Percentiles rank a stretch among this genome's conserved stretches.
Conservation (phyloP, 495 filamentous ascomycete species). For the Penicillium longicatenatum region DNA sequence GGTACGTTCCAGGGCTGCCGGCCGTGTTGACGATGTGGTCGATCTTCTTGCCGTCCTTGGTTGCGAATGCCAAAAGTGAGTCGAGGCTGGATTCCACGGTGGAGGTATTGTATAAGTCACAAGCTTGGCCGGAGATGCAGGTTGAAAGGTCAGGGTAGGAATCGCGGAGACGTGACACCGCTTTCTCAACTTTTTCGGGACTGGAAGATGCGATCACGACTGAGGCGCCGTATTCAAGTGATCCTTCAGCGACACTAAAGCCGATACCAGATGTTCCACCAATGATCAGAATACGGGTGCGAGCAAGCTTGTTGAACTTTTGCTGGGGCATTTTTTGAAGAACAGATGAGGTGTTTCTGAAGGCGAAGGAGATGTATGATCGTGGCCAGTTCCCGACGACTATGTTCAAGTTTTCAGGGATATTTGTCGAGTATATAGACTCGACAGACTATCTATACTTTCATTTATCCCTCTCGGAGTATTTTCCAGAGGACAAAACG, state of each 20-base stretch:
- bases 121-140: slow-evolving; percentile 30
- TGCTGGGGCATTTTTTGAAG: not conserved
- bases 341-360: too few species aligned
- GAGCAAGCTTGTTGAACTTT: not conserved
- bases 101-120: slow-evolving; percentile 2
- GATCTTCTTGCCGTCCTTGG: slow-evolving; percentile 30
- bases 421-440: too few species aligned
- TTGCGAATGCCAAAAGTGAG: slow-evolving; percentile 39
- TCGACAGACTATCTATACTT: too few species aligned
- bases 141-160: not conserved
- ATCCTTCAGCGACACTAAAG: slow-evolving; percentile 50
- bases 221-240: slow-evolving; percentile 46
- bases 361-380: too few species aligned
- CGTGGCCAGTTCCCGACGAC: too few species aligned
- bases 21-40: slow-evolving; percentile 65
- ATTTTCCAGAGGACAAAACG: too few species aligned
- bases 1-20: slow-evolving; percentile 41
- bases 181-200: slow-evolving; percentile 35
- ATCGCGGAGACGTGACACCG: slow-evolving; percentile 37
- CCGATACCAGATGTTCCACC: slow-evolving; percentile 57
- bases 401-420: too few species aligned
- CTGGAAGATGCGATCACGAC: slow-evolving; percentile 58
- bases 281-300: slow-evolving; percentile 44
- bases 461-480: too few species aligned
- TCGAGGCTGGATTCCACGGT: slow-evolving; percentile 44